Percentiles rank a stretch among this genome's conserved stretches.
Conservation (phyloP, 345 rosid genomes). For the Rhizophora apiculata region DNA sequence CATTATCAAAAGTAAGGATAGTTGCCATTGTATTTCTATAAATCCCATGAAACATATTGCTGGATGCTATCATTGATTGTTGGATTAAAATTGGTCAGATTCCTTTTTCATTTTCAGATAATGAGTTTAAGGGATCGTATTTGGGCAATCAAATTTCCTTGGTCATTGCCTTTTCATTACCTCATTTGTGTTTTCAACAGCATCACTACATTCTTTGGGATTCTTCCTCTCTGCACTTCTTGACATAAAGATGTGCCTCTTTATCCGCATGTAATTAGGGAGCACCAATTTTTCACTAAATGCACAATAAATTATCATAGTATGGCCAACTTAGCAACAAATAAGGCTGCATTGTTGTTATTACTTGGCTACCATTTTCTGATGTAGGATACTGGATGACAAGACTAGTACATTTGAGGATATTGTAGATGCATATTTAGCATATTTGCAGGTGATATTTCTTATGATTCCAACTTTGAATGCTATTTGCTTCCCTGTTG, state of each 20-base stretch:
- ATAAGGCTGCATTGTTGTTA: not conserved
- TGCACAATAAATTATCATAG: no score
- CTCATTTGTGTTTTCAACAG: not conserved
- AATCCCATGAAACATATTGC: not conserved
- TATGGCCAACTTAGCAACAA: no score
- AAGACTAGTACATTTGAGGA: constrained; percentile 76
- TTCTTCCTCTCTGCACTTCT: not conserved
- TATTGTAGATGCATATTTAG: constrained; percentile 84
- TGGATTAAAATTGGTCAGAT: not conserved
- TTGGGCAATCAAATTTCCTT: constrained; percentile 4
- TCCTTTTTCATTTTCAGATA: not conserved
- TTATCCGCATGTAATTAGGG: not conserved
- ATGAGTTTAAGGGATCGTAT: not conserved
- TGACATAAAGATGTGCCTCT: not conserved
- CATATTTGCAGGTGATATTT: constrained; percentile 69
- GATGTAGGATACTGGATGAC: constrained; percentile 60
- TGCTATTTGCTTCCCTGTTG: constrained; percentile 5
- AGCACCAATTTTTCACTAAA: not conserved
- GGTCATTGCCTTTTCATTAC: not conserved
- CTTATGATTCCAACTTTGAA: not conserved
- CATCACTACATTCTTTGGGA: constrained; percentile 1
- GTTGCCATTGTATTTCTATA: not conserved
- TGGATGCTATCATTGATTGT: not conserved
- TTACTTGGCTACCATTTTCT: constrained; percentile 9
- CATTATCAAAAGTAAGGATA: constrained; percentile 60